Conservation (phyloP, 140 eudicot genomes). For the Flaveria floridana region DNA sequence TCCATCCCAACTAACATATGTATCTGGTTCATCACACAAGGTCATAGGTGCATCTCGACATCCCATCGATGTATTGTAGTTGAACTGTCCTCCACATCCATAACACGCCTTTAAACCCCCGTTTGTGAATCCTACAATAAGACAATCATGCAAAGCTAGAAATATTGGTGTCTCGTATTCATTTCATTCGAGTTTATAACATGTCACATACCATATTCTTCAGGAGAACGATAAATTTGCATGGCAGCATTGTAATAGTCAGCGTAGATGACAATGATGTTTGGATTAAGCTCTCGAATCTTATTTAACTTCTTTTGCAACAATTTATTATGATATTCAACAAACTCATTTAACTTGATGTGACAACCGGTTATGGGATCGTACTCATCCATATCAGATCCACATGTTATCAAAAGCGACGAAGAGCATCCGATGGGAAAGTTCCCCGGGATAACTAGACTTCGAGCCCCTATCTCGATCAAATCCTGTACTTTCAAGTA, state of each 20-base stretch:
- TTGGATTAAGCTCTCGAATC: conserved; percentile 32
- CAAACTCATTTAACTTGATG: conserved; percentile 18
- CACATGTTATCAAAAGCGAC: neutral
- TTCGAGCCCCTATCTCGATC: conserved; percentile 28
- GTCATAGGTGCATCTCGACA: neutral
- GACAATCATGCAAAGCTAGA: neutral
- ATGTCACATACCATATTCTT: conserved; percentile 3
- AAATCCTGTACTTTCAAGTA: conserved; percentile 7
- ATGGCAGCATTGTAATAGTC: conserved; percentile 31
- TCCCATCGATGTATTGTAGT: neutral
- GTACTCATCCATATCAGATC: neutral
- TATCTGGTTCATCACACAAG: neutral
- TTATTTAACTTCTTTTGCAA: conserved; percentile 30
- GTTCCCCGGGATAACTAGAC: conserved; percentile 37
- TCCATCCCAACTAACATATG: neutral
- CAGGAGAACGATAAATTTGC: conserved; percentile 9
- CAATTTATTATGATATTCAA: conserved; percentile 28
- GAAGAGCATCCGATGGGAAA: conserved; percentile 42
- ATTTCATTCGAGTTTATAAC: neutral
- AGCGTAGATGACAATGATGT: conserved; percentile 26
- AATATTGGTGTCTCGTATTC: neutral
- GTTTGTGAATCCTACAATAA: neutral
- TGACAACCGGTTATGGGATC: conserved; percentile 33
- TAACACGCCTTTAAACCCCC: neutral
- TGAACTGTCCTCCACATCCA: neutral